Evolutionary conservation across 2,329 filamentous ascomycete genomes (phyloP).

Genomic region (Claviceps capensis): DNA sequence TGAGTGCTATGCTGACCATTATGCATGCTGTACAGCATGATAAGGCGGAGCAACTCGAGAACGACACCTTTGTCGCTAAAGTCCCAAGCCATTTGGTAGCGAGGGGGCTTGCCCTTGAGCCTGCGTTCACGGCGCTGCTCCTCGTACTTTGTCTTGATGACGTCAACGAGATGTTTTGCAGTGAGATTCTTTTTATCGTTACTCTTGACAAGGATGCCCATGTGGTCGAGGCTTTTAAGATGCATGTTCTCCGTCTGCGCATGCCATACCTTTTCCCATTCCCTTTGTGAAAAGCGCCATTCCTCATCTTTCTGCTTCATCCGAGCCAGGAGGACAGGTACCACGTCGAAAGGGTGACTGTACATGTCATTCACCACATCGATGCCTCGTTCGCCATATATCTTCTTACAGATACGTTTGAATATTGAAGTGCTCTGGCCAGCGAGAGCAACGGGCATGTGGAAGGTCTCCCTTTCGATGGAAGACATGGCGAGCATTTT

Average conservation of each 20-base stretch:
- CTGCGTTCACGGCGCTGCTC: conserved; percentile 66
- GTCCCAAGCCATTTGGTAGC: conserved; percentile 61
- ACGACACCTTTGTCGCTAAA: conserved; percentile 61
- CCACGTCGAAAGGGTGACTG: conserved; percentile 66
- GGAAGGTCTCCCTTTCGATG: conserved; percentile 58
- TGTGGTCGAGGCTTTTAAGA: conserved; percentile 91
- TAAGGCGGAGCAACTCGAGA: conserved; percentile 45
- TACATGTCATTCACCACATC: conserved; percentile 84
- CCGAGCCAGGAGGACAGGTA: conserved; percentile 76
- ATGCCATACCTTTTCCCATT: conserved; percentile 99
- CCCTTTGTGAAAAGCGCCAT: conserved; percentile 91
- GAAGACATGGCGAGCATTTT: conserved; percentile 72
- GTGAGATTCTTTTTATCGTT: conserved; percentile 86
- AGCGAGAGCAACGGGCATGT: conserved; percentile 69
- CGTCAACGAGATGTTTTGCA: conserved; percentile 76
- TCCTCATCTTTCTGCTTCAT: conserved; percentile 95
- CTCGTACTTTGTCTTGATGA: conserved; percentile 86
- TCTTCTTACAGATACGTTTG: conserved; percentile 92
- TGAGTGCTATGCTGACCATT: conserved; percentile 57
- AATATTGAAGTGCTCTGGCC: conserved; percentile 95
- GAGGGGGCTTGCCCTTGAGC: conserved; percentile 45
- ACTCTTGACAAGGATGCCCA: conserved; percentile 79
- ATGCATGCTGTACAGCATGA: conserved; percentile 51
- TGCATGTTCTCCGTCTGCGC: conserved; percentile 91
- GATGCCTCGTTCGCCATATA: conserved; percentile 80